phyloP scores from a whole-genome alignment of 139 green algal species.

The Closterium sp. region DNA sequence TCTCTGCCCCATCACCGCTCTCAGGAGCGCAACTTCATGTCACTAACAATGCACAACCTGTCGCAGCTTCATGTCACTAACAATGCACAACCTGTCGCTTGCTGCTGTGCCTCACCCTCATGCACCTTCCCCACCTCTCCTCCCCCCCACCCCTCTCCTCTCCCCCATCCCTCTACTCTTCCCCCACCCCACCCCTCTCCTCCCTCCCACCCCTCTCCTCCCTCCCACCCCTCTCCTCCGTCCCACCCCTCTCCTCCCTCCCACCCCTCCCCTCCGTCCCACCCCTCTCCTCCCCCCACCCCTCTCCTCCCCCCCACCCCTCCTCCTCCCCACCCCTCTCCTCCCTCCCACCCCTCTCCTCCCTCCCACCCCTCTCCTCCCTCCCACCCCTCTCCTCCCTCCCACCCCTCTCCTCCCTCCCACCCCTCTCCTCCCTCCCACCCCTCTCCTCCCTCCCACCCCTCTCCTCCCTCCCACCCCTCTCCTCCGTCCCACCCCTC shows the following conservation, averaged over 20 bases:
- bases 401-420: neutral
- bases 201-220: neutral
- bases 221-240: neutral
- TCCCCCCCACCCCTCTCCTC: neutral
- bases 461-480: neutral
- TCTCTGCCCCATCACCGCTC: neutral
- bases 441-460: neutral
- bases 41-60: neutral
- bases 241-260: neutral
- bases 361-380: neutral
- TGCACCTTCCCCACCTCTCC: neutral
- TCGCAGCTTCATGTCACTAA: neutral
- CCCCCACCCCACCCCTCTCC: neutral
- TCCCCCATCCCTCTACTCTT: neutral
- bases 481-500: neutral
- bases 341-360: neutral
- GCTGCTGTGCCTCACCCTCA: too few species aligned
- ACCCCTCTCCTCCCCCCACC: neutral
- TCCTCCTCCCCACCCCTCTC: neutral
- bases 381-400: neutral
- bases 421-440: neutral
- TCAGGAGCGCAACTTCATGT: neutral
- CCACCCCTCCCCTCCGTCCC: neutral
- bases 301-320: neutral
- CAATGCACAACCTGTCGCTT: too few species aligned